phyloP scores from a whole-genome alignment of 805 yeast species.

The Candida rishiriensis region DNA sequence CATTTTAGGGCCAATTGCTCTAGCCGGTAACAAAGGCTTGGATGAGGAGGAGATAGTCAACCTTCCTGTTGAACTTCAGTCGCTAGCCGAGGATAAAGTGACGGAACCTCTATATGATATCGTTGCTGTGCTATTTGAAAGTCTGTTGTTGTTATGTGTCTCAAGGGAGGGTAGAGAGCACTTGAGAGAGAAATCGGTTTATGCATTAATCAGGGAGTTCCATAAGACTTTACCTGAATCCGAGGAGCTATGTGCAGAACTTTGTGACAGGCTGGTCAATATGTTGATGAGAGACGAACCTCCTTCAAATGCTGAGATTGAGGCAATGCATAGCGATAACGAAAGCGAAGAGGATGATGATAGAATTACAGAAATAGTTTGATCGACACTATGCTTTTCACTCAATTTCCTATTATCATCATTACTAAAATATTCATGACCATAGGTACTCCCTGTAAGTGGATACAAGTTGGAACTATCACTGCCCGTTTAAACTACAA shows the following conservation, averaged over 20 bases:
- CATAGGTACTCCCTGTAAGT: no score
- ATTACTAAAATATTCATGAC: no score
- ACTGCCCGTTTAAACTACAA: no score
- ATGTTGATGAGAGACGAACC: constrained; percentile 90
- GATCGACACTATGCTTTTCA: constrained; percentile 8
- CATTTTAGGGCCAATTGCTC: constrained; percentile 74
- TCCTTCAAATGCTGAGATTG: constrained; percentile 39
- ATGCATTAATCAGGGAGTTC: constrained; percentile 80
- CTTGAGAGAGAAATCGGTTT: constrained; percentile 77
- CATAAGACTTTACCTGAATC: constrained; percentile 49
- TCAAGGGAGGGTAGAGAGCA: constrained; percentile 68
- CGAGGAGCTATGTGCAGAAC: constrained; percentile 46
- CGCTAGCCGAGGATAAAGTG: constrained; percentile 66
- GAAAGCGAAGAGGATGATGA: constrained; percentile 50
- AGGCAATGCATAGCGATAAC: constrained; percentile 41
- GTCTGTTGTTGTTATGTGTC: constrained; percentile 73
- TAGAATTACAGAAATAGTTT: constrained; percentile 49
- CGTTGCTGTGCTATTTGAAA: constrained; percentile 70
- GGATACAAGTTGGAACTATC: no score
- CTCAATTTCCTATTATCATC: no score
- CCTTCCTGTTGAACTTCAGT: constrained; percentile 84
- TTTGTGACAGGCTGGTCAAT: constrained; percentile 83
- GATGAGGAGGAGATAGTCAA: constrained; percentile 81
- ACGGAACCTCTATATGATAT: constrained; percentile 71
- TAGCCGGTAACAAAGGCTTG: constrained; percentile 51